Conservation (phyloP, 176 grass and related monocot species). For the Urochloa ruziziensis region DNA sequence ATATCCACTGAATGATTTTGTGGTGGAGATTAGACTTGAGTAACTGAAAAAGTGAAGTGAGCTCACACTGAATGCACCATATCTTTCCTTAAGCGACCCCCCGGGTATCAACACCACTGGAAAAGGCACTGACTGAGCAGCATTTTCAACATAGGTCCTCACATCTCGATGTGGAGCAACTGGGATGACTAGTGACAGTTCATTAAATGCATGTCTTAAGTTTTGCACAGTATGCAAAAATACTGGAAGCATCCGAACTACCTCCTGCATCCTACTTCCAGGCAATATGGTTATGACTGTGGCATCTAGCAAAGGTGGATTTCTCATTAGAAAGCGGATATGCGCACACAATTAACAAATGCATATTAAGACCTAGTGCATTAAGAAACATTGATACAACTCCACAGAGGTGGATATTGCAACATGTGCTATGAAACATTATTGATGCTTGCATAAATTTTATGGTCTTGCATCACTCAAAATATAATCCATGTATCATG, state of each 20-base stretch:
- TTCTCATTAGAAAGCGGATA: constrained; percentile 37
- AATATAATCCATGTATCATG: neutral
- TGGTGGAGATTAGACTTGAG: neutral
- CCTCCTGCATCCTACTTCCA: constrained; percentile 97
- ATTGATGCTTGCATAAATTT: neutral
- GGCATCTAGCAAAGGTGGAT: constrained; percentile 49
- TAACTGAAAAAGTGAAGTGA: constrained; percentile 9
- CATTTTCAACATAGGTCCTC: constrained; percentile 56
- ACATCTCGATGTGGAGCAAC: constrained; percentile 81
- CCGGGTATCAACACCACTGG: constrained; percentile 68
- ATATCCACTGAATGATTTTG: neutral
- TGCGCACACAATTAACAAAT: constrained; percentile 4
- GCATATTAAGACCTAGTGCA: neutral
- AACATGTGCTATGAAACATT: neutral
- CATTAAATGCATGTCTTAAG: constrained; percentile 53
- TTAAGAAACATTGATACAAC: constrained; percentile 1
- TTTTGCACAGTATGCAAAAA: constrained; percentile 62
- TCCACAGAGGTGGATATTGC: constrained; percentile 17
- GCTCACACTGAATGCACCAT: constrained; percentile 81
- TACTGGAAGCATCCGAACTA: constrained; percentile 82
- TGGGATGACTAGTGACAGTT: constrained; percentile 73
- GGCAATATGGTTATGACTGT: constrained; percentile 82
- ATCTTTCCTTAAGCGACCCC: constrained; percentile 64
- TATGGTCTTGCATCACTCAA: neutral
- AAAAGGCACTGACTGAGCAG: constrained; percentile 34